Base-by-base conservation (phyloP, 805 yeast species). In the Candida germanica region DNA sequence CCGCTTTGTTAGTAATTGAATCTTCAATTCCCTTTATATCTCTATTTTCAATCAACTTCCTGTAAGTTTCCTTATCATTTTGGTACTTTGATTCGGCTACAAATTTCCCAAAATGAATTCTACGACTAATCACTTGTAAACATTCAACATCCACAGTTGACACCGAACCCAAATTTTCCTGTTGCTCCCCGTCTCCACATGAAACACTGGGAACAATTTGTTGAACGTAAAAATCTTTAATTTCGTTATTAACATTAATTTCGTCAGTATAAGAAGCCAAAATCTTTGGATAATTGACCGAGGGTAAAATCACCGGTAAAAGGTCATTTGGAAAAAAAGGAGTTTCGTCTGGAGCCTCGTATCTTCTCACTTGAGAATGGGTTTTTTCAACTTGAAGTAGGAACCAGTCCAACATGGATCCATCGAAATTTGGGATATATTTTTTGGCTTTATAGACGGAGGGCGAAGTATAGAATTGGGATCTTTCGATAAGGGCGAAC, bases 51-150 rank as follows among this genome's bases (percentile, higher is more conserved):
- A 93, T 93, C 48, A 88, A 62, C 47, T 71, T 63, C 2, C 76
- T 77, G 65, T 80, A 87, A 33, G 58, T 59, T 33, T 75, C 85
- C 23, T 67, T 71, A 42, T 89, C 93, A 18, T 69, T 64, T 50
- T 72, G 80, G 59, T 79, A 93, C 61, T 93, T 93, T 29, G 96
- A 84, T 58, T 93, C 98, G 4, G 98, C 98, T 7, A 93, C 98
- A 69, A 91, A 93, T 61, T 85, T 86, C 33, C 98, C 98, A 63
- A 91, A 93, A 62, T 93, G 98, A 48, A 93, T 87, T 56, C 98
- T 75, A 51, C 98, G 73, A 6, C 95, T 84, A 29, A 93, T 64
- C 4, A 95, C 82, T 59, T 93, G 96, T 47, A 93, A 70, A 47
- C 84, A 78, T 47, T 85, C 95, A 39, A 91, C 84, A 56, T 93